phyloP scores from a whole-genome alignment of 805 yeast species.

The Yarrowia divulgata region DNA sequence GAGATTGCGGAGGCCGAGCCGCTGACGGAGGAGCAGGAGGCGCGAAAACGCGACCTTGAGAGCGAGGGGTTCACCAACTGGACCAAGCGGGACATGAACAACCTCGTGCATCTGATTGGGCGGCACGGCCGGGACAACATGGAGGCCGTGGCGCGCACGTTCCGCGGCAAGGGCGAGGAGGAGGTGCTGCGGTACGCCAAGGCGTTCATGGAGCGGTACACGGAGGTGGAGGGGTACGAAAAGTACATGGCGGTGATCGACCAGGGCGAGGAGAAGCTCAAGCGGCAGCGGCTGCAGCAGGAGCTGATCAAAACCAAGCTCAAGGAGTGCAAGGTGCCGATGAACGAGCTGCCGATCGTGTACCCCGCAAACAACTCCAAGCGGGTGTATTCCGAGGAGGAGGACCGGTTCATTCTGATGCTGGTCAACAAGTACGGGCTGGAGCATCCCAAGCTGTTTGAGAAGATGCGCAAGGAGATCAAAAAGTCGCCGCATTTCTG shows the following conservation, averaged over 20 bases:
- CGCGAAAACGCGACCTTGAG: constrained; percentile 64
- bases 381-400: constrained; percentile 82
- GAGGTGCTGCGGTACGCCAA: constrained; percentile 80
- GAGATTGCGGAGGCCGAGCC: constrained; percentile 81
- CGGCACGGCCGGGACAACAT: constrained; percentile 83
- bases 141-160: constrained; percentile 73
- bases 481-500: constrained; percentile 78
- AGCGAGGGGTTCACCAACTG: constrained; percentile 78
- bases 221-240: constrained; percentile 88
- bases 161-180: constrained; percentile 79
- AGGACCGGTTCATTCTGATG: constrained; percentile 84
- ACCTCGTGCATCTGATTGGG: constrained; percentile 74
- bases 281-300: constrained; percentile 70
- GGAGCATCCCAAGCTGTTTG: constrained; percentile 80
- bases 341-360: constrained; percentile 75
- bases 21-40: constrained; percentile 79
- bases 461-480: constrained; percentile 75
- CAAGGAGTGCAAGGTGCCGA: constrained; percentile 72
- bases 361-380: constrained; percentile 75
- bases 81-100: constrained; percentile 87
- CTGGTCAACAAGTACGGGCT: constrained; percentile 82
- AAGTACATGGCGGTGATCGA: constrained; percentile 81
- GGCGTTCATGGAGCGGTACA: constrained; percentile 80
- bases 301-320: constrained; percentile 81
- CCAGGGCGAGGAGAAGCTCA: constrained; percentile 83